Evolutionary conservation across 176 grass and related monocot genomes (phyloP).

Genomic region (Thinopyrum elongatum): DNA sequence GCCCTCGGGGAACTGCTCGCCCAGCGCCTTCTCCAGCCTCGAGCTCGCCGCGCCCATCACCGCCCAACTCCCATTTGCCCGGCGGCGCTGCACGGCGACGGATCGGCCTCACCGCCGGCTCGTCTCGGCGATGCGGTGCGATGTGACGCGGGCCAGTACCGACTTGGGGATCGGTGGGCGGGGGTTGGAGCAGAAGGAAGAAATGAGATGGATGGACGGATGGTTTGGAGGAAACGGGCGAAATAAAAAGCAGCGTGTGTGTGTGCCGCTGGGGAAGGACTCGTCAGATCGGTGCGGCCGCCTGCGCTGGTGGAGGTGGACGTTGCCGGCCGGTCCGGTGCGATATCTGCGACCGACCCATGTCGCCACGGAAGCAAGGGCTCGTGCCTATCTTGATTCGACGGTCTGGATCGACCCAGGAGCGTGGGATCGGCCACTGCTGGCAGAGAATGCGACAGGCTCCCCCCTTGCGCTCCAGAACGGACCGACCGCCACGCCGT

Average conservation of each 20-base stretch:
- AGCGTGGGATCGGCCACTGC: background rate
- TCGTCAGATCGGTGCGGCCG: too few relatives aligned
- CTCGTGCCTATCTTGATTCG: background rate
- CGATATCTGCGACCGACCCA: background rate
- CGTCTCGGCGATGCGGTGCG: too few relatives aligned
- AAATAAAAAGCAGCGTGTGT: background rate
- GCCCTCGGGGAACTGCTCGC: constrained; percentile 95
- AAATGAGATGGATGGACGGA: background rate
- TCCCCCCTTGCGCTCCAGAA: background rate
- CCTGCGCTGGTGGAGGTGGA: background rate
- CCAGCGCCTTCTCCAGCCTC: constrained; percentile 97
- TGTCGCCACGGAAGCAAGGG: background rate
- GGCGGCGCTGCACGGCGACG: background rate
- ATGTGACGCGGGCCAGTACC: background rate
- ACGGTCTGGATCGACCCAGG: background rate
- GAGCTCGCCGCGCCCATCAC: constrained; percentile 98
- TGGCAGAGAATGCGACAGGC: background rate
- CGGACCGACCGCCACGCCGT: background rate
- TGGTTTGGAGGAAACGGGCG: constrained; percentile 9
- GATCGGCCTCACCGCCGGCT: background rate
- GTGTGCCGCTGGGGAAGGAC: background rate
- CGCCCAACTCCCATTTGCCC: constrained; percentile 43
- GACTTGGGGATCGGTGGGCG: constrained; percentile 19
- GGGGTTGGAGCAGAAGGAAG: background rate
- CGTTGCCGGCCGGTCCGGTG: background rate